phyloP scores from a whole-genome alignment of 441 rosid genomes.

The Populus hybrid region DNA sequence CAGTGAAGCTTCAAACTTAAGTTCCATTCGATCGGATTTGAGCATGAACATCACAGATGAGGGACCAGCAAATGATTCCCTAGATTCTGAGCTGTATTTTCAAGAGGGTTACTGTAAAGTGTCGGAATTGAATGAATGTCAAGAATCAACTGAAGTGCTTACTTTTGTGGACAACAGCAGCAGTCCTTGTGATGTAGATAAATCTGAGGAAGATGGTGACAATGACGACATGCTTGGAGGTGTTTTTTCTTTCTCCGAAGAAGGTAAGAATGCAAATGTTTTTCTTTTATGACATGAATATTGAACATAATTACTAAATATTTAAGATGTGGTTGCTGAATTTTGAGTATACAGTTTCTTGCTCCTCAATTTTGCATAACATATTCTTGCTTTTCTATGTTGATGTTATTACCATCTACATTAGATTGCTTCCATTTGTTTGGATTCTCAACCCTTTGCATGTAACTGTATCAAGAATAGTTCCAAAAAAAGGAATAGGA shows the following conservation, averaged over 20 bases:
- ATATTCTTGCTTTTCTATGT: background rate
- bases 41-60: conserved; percentile 51
- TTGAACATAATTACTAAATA: background rate
- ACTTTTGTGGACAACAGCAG: conserved; percentile 39
- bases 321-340: background rate
- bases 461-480: background rate
- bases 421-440: background rate
- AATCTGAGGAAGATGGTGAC: conserved; percentile 60
- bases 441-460: background rate
- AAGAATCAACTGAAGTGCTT: conserved; percentile 34
- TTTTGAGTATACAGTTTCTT: background rate
- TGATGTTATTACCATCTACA: background rate
- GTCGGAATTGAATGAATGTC: conserved; percentile 23
- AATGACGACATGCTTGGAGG: conserved; percentile 83
- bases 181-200: conserved; percentile 51
- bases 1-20: conserved; percentile 43
- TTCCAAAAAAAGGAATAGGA: no score
- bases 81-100: conserved; percentile 60
- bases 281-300: background rate
- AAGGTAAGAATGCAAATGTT: conserved; percentile 40
- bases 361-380: background rate
- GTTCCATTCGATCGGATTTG: conserved; percentile 52
- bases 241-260: conserved; percentile 86
- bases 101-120: conserved; percentile 56
- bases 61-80: conserved; percentile 39